phyloP scores from a whole-genome alignment of 805 yeast genomes.

The Spathaspora arborariae region DNA sequence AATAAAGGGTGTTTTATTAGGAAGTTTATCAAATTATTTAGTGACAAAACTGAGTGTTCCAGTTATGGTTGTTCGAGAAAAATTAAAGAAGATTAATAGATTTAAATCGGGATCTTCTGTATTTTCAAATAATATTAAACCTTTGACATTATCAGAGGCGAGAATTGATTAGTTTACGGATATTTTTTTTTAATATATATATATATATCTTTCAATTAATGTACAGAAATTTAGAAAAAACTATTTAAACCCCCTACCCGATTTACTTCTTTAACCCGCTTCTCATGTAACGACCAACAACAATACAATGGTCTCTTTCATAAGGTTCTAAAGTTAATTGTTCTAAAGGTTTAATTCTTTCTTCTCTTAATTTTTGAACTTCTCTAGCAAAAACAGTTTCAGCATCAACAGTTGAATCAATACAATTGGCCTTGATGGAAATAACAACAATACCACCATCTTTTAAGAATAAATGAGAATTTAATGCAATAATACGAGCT shows the following conservation, averaged over 20 bases:
- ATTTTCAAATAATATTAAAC: constrained; percentile 53
- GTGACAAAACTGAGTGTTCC: constrained; percentile 72
- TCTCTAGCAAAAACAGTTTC: constrained; percentile 99
- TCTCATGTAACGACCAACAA: constrained; percentile 95
- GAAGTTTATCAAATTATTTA: constrained; percentile 67
- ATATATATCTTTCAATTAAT: neutral
- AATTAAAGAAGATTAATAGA: constrained; percentile 63
- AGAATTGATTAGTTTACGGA: constrained; percentile 32
- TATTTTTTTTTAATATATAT: neutral
- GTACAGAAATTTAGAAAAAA: constrained; percentile 1
- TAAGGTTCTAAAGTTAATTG: constrained; percentile 99
- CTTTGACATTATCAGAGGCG: constrained; percentile 47
- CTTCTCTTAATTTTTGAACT: constrained; percentile 98
- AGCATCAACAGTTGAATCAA: constrained; percentile 98
- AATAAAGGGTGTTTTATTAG: constrained; percentile 67
- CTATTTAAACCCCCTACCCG: neutral
- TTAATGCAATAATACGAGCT: constrained; percentile 98
- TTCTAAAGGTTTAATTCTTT: constrained; percentile 96
- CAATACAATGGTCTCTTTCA: constrained; percentile 99
- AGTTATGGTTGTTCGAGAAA: constrained; percentile 75
- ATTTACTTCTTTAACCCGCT: constrained; percentile 60
- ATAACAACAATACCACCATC: constrained; percentile 98
- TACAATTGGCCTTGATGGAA: constrained; percentile 99
- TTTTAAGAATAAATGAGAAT: constrained; percentile 96
- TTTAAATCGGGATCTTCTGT: constrained; percentile 46